A percentile compares a stretch with the other conserved stretches of the same genome.
phyloP scores from a whole-genome alignment of 2,329 filamentous ascomycete species.

The Purpureocillium lavendulum region DNA sequence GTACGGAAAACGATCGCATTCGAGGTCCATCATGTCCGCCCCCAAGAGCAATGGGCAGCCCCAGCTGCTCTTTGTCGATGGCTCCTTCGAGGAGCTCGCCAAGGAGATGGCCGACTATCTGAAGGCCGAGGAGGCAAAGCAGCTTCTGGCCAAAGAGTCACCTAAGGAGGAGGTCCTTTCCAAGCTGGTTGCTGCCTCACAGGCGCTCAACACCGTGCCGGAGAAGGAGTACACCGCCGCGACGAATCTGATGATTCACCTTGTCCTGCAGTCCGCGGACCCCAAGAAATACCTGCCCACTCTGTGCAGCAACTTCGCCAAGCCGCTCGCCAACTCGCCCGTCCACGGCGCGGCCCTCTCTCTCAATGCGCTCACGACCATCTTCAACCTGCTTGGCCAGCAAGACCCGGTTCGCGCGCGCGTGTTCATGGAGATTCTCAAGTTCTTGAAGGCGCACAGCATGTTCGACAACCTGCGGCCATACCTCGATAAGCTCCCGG shows the following conservation, averaged over 20 bases:
- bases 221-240: constrained; percentile 96
- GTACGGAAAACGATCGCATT: constrained; percentile 6
- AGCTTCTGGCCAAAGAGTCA: constrained; percentile 60
- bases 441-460: constrained; percentile 65
- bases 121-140: constrained; percentile 71
- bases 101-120: constrained; percentile 94
- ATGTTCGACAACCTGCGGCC: constrained; percentile 79
- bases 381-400: constrained; percentile 86
- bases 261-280: constrained; percentile 79
- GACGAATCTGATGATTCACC: constrained; percentile 94
- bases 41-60: constrained; percentile 38
- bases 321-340: constrained; percentile 79
- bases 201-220: constrained; percentile 71
- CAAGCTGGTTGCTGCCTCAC: constrained; percentile 76
- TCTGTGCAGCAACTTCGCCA: constrained; percentile 82
- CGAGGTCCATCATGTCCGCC: constrained; percentile 15
- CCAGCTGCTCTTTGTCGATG: constrained; percentile 73
- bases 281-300: constrained; percentile 77
- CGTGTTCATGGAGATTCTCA: constrained; percentile 82
- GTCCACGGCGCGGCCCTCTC: constrained; percentile 78
- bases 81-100: constrained; percentile 84
- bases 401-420: constrained; percentile 77
- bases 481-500: constrained; percentile 73
- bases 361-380: constrained; percentile 82
- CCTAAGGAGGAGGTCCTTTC: constrained; percentile 77